These are phyloP conservation scores for Pharus latifolius DNA, from an alignment of 176 grass and related monocot species.

Conservation along the genomic window DNA sequence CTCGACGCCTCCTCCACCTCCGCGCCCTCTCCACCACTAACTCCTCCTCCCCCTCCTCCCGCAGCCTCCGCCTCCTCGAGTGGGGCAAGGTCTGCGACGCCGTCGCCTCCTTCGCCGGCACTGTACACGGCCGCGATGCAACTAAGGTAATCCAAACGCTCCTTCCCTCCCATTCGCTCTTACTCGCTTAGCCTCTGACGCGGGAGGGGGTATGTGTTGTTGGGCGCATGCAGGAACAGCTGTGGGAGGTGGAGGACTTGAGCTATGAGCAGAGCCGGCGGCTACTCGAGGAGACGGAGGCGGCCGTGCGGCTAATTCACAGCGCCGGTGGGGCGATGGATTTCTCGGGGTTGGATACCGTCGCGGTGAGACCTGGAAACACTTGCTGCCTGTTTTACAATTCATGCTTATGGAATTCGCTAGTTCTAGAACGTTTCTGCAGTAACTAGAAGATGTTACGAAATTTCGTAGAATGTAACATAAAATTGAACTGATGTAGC, in stretches of 20 bases:
- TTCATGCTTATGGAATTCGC: neutral
- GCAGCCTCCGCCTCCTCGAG: conserved; percentile 58
- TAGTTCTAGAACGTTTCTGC: neutral
- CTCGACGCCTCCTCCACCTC: neutral
- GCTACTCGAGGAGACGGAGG: conserved; percentile 52
- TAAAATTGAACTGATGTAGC: neutral
- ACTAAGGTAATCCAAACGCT: conserved; percentile 21
- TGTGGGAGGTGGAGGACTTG: conserved; percentile 47
- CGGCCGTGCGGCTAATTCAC: conserved; percentile 46
- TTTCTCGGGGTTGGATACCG: conserved; percentile 52
- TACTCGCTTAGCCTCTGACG: neutral
- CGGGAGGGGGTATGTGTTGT: neutral
- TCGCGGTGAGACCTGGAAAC: conserved; percentile 24
- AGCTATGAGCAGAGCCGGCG: conserved; percentile 58
- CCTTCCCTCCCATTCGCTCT: neutral
- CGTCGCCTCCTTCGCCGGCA: conserved; percentile 58
- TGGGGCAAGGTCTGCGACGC: conserved; percentile 63
- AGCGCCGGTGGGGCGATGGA: conserved; percentile 43
- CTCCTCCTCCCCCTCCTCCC: conserved; percentile 22
- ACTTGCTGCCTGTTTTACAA: neutral
- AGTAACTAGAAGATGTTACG: neutral
- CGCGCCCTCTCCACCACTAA: neutral
- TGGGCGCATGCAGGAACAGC: conserved; percentile 30
- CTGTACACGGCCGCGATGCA: conserved; percentile 40
- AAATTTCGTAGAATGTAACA: neutral